Evolutionary conservation across 2,329 filamentous ascomycete species (phyloP), one percentile per base, ranked within the genome.

Genomic region (Microsporum audouinii): DNA sequence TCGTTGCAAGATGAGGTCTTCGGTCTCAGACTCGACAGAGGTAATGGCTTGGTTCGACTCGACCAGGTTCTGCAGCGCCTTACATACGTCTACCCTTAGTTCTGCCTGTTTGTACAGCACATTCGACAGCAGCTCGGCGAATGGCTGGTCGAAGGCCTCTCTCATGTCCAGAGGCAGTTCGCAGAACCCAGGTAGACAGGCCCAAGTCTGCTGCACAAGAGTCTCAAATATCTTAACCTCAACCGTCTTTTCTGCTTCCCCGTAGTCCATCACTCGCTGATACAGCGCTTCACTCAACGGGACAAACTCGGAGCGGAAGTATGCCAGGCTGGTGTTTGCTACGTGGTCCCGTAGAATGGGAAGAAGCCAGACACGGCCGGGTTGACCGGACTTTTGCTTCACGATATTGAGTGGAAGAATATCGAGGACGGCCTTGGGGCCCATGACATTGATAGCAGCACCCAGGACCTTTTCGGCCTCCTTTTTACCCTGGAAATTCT

Each of bases 171-270:
- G 76, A 1, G 94, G 92, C 60, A 96, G 78, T 71, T 96, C 90
- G 72, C 94, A 97, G 77, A 96, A 99, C 1, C 94, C 94, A 0
- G 94, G 92, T 14, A 99, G 81, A 58, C 88, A 87, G 0, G 89
- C 90, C 94, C 94, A 99, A 47, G 92, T 91, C 71, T 99, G 94
- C 67, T 95, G 88, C 6, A 99, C 89, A 3, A 99, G 79, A 0
- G 94, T 97, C 76, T 99, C 92, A 71, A 94, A 99, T 62, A 99
- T 95, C 79, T 99, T 99, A 71, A 94, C 83, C 72, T 97, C 91
- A 82, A 96, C 91, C 0, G 90, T 94, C 80, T 96, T 96, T 70
- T 92, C 88, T 12, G 84, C 85, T 27, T 83, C 78, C 12, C 88
- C 89, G 68, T 95, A 88, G 64, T 95, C 87, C 55, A 96, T 78